Percentiles rank a stretch among this genome's conserved stretches.
Evolutionary conservation across 306 rosid species (phyloP).

Genomic region (Arachis stenosperma): DNA sequence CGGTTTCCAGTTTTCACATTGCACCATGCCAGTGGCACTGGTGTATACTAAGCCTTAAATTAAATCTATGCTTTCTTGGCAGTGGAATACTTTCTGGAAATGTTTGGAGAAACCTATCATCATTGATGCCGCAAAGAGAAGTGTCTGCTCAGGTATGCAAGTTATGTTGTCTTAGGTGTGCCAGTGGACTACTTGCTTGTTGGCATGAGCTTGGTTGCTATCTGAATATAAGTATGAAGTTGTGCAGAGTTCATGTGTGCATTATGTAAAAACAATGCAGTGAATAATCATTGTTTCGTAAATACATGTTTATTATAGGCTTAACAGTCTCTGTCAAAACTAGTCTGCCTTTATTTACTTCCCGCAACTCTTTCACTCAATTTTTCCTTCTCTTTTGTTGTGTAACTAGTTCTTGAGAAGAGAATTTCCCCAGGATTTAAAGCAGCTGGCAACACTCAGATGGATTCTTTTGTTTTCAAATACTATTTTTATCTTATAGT

Average conservation of each 20-base stretch:
- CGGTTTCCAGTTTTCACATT: slow-evolving; percentile 38
- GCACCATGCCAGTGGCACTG: not conserved
- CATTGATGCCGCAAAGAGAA: slow-evolving; percentile 85
- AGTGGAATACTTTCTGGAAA: slow-evolving; percentile 79
- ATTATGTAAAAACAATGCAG: slow-evolving; percentile 6
- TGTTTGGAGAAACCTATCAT: slow-evolving; percentile 81
- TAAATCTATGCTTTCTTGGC: slow-evolving; percentile 39
- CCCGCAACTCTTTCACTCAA: slow-evolving; percentile 4
- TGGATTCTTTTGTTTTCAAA: not conserved
- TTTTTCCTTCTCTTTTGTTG: slow-evolving; percentile 19
- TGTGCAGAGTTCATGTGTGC: slow-evolving; percentile 19
- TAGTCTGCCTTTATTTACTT: not conserved
- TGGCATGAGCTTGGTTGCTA: slow-evolving; percentile 4
- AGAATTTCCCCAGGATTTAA: slow-evolving; percentile 11
- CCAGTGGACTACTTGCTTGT: slow-evolving; percentile 16
- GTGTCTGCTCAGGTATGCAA: slow-evolving; percentile 67
- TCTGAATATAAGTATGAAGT: slow-evolving; percentile 19
- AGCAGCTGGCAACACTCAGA: not conserved
- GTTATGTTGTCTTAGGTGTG: slow-evolving; percentile 22
- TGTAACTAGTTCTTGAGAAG: slow-evolving; percentile 10
- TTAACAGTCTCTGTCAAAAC: not conserved
- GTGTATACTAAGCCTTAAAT: slow-evolving; percentile 33
- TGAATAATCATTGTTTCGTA: slow-evolving; percentile 20
- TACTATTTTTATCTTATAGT: not conserved
- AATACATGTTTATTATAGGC: slow-evolving; percentile 26